Base-by-base conservation (phyloP, 805 yeast genomes). In the Yarrowia phangngaensis region DNA sequence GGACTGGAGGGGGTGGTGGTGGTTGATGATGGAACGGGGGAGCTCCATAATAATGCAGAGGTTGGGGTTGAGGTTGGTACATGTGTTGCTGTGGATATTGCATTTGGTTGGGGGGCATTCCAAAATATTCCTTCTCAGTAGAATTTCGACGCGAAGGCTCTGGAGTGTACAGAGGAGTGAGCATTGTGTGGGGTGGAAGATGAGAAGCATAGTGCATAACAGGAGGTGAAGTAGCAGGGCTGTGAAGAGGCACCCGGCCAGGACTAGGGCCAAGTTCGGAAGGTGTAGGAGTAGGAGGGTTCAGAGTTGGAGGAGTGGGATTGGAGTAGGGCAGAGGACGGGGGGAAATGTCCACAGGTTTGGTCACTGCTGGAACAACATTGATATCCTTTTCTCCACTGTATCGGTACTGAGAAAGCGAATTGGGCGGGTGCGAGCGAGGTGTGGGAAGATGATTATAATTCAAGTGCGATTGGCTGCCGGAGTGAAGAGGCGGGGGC, bases 101-200 rank as follows among this genome's bases (percentile, higher is more conserved):
- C n/a, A 1, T 34, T 9, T 20, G 12, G 16, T 35, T 28, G 8
- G 41, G 9, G 20, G 19, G 6, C 16, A 27, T 14, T 4, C 45
- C 48, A 20, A 29, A 41, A 20, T 41, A 29, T 29, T 41, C 48
- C 20, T 29, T 41, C 12, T 41, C 48, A 3, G 48, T 20, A 6
- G 35, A 29, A 9, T 41, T 41, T 5, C 48, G 12, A 6, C 48
- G 27, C 11, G 48, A 41, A 3, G 48, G 35, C 29, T 41, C 35
- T 12, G 48, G 48, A 3, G 48, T 41, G 45, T 38, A 38, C 26
- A 38, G 24, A 8, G 45, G 45, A 5, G 45, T 38, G 14, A 38
- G 17, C 45, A 38, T n/a, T 2, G 41, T 16, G 5, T n/a, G n/a
- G n/a, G 41, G 15, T 2, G 19, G 26, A 3, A 17, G 13, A 9